Conservation (phyloP, 129 eudicot species). For the Tanacetum coccineum region DNA sequence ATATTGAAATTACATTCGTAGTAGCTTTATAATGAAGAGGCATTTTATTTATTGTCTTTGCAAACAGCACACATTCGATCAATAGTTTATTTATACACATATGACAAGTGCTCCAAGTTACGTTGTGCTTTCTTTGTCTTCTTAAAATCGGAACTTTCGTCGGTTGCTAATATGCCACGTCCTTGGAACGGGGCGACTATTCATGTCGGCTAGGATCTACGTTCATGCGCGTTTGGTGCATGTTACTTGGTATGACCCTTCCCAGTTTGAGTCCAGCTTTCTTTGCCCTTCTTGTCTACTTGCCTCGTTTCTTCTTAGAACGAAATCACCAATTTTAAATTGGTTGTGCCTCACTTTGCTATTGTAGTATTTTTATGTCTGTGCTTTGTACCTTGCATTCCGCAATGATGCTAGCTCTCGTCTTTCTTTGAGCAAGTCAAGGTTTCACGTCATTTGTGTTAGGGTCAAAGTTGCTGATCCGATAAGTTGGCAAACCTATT, state of each 20-base stretch:
- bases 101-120: background rate
- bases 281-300: too few species aligned
- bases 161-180: background rate
- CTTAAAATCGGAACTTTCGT: background rate
- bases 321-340: too few species aligned
- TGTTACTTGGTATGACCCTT: too few species aligned
- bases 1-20: too few species aligned
- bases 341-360: too few species aligned
- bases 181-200: background rate
- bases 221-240: too few species aligned
- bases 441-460: background rate
- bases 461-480: slow-evolving; percentile 1
- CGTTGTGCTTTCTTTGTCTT: background rate
- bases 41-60: background rate
- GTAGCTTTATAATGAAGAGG: too few species aligned
- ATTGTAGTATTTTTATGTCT: too few species aligned
- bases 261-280: too few species aligned
- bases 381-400: background rate
- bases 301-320: too few species aligned
- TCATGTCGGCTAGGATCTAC: too few species aligned
- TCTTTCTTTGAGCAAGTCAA: background rate
- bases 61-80: background rate
- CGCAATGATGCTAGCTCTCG: background rate
- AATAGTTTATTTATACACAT: background rate
- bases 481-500: too few species aligned